phyloP scores from a whole-genome alignment of 441 rosid species.

The Brassica balearica region DNA sequence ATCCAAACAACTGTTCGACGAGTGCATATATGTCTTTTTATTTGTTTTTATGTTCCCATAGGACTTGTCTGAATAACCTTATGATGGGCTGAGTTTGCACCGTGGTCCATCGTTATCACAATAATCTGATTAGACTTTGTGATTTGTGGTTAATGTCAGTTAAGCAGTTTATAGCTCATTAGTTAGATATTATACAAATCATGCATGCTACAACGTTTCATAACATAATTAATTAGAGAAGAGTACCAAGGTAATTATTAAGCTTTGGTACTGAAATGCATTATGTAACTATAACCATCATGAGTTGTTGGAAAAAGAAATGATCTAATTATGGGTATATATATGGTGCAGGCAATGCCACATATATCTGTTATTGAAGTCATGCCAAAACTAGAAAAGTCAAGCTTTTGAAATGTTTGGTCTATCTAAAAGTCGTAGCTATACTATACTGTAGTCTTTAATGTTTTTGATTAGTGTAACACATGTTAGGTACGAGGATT shows the following conservation, averaged over 20 bases:
- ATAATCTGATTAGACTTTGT: constrained; percentile 8
- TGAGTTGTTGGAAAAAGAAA: constrained; percentile 2
- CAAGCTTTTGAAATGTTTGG: constrained; percentile 32
- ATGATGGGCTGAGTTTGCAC: constrained; percentile 35
- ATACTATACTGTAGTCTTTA: constrained; percentile 30
- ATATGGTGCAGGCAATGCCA: constrained; percentile 27
- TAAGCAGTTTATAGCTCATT: background rate
- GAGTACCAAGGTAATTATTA: constrained; percentile 17
- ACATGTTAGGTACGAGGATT: constrained; percentile 47
- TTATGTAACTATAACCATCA: constrained; percentile 19
- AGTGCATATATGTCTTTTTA: constrained; percentile 24
- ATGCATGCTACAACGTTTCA: constrained; percentile 23
- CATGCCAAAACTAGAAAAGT: constrained; percentile 38
- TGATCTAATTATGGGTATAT: background rate
- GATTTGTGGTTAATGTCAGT: constrained; percentile 15
- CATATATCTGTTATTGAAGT: constrained; percentile 26
- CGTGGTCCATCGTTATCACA: constrained; percentile 25
- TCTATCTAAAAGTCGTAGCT: constrained; percentile 37
- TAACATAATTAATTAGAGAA: background rate
- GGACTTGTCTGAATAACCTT: constrained; percentile 33
- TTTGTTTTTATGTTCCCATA: constrained; percentile 4
- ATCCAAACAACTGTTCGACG: constrained; percentile 22
- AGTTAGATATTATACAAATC: constrained; percentile 1
- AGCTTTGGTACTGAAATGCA: background rate
- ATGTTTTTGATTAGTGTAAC: constrained; percentile 38